Base-by-base conservation (phyloP, 1,284 basidiomycete species). In the Pseudozyma flocculosa region DNA sequence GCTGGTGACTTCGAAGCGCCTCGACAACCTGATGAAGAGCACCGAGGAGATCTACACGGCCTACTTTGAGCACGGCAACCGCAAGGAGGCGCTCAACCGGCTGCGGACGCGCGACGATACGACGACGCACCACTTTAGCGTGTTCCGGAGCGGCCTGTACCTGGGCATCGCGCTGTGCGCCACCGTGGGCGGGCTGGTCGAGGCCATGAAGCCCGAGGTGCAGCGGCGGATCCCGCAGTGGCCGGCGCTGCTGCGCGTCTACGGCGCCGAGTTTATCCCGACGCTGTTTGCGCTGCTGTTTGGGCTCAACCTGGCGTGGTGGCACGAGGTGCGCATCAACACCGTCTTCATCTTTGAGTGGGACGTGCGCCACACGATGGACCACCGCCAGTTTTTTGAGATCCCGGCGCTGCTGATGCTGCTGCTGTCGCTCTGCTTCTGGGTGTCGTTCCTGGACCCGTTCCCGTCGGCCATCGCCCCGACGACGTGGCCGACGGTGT, bases 131-230 rank as follows among this genome's bases (percentile, higher is more conserved):
- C 87, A 95, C 73, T 84, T 84, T 62, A 72, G 70, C 81, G 88
- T 57, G 84, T 76, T 72, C 30, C 50, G 72, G 23, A 70, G 88
- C 0, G 93, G 92, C 0, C 52, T 89, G 2, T 83, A 84, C 61
- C 75, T 96, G 11, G 94, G 94, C 2, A 77, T 91, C 3, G 87
- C 86, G 0, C 43, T 92, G 2, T 90, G 90, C n/a, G 86, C 89
- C 0, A 79, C 88, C 13, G 80, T 86, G 7, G 82, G 84, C 18
- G 92, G 89, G 0, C 66, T 89, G 2, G 83, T 87, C 43, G 80
- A 85, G 67, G 89, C 85, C 62, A 85, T 86, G 72, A 83, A 86
- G 54, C 71, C 80, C 3, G 78, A 84, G 14, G 87, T 86, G 2
- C 83, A 85, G 18, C 70, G 73, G 1, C 79, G 73, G 0, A 84